Evolutionary conservation across 2,329 filamentous ascomycete genomes (phyloP), one percentile per base, ranked within the genome.

Genomic region (Pyrenophora tritici-repentis): DNA sequence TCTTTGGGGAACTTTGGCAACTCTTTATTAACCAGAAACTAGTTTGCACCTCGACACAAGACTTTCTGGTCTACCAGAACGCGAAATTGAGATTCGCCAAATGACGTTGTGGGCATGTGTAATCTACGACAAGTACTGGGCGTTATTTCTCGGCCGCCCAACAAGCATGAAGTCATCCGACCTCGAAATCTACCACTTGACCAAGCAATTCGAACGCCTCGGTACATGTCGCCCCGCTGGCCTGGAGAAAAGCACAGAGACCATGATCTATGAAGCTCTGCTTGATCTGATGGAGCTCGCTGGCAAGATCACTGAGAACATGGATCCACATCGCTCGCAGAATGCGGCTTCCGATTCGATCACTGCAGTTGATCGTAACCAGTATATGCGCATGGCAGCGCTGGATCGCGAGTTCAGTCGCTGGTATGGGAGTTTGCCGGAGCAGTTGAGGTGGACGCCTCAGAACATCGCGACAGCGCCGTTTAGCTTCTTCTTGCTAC

Each of bases 201-300:
- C 79, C 0, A 78, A 75, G 53, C 72, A 75, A 3, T 78, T 80
- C 48, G 76, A 78, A 7, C 69, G 74, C 32, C 69, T 81, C 1
- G 70, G 72, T 2, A 74, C 77, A 9, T 74, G 69, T 26, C 57
- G 59, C 40, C 70, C 66, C 24, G 70, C 72, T 16, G 73, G 72
- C 2, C 62, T 55, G 4, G 59, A 67, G 38, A 71, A 70, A 45
- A 66, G 61, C 49, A 58, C 65, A 29, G 71, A 69, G 48, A 71
- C 67, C 4, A 70, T 79, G 41, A 78, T 83, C 16, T 81, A 81
- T 56, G 78, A 81, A 55, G 71, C 81, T 17, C 73, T 83, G 6
- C 74, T 82, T 31, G 80, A 82, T 55, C 70, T 83, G n/a, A 81
- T 83, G 79, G 81, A 81, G 53, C 70, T 83, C 6, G 79, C 80